Base-by-base conservation (phyloP, 1,284 basidiomycete genomes). In the Phaffia rhodozyma region DNA sequence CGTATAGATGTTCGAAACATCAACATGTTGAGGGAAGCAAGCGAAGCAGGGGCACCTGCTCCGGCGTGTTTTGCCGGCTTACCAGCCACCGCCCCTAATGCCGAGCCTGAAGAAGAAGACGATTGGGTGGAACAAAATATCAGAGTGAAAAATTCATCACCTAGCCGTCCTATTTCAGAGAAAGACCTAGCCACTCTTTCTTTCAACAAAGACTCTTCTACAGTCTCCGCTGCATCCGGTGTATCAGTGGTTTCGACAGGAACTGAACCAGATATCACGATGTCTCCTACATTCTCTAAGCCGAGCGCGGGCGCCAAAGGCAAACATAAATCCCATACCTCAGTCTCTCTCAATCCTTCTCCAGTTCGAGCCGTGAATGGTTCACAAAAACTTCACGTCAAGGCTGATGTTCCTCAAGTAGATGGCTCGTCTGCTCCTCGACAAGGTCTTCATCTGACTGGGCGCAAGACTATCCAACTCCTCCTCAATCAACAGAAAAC, bases 401-500 rank as follows among this genome's bases (percentile, higher is more conserved):
- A 58, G 18, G 63, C 58, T 5, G 63, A 61, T 25, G 58, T 25
- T 9, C 58, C 38, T 43, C 38, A 43, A n/a, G 20, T 18, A 30
- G 48, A 29, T 48, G 58, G 6, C 48, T 27, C 5, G 58, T 47
- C 30, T 27, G 58, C 49, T 1, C 27, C 52, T 20, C 67, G 30
- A 18, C 56, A 58, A 25, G 55, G 65, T 48, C 61, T 68, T 30
- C 50, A 27, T 16, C 49, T 58, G 6, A 57, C 61, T 3, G 30
- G 54, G 18, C 32, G 58, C 48, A 50, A 61, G 52, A 90, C 86
- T 3, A 83, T 97, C 50, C 84, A 86, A 13, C 78, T 78, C 21
- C 78, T 97, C 25, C 79, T 98, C 1, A 81, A 83, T n/a, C 83
- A 89, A 73, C 80, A 97, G 49, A 91, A 84, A 1, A 83, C 84